Base-by-base conservation (phyloP, 495 filamentous ascomycete species). In the Hypoxylon lienhwacheense region DNA sequence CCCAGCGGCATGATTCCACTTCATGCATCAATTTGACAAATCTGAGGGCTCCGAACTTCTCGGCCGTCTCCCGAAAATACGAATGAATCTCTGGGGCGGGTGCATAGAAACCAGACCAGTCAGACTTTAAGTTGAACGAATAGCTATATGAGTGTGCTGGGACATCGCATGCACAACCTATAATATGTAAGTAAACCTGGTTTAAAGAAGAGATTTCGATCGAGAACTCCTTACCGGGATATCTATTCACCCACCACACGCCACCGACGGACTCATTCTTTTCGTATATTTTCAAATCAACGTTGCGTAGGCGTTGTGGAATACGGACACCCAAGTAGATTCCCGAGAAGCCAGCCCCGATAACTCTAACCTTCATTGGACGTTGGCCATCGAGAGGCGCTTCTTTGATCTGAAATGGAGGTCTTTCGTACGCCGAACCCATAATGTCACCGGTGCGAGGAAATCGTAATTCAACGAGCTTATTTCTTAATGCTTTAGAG, bases 51-150 rank as follows among this genome's bases (percentile, higher is more conserved):
- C 78, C 76, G 61, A 75, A 85, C 56, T 80, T 83, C 56, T 84
- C 69, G 8, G 85, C 83, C 0, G 83, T 74, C 2, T 69, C 55
- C 24, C 75, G 69, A 4, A 88, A 74, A 53, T 88, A 87, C 45
- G 79, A 71, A 40, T 78, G 73, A 19, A 87, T 81, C 61, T 87
- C 85, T 37, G 75, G 73, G 45, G 85, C 83, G 0, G 83, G 82
- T 0, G 85, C 79, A 57, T 85, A 86, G 29, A 85, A 77, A 21
- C 79, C 69, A 3, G 81, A 78, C 84, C 85, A 88, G 59, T 77
- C 66, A 7, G 81, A 72, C 20, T 84, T 84, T 8, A 84, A 83
- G 21, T 83, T 84, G 53, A 87, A 88, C 3, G 81, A 80, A 60
- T 81, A 87, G 51, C 81, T 85, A 66, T 87, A 89, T 4, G 74